Percentiles rank a stretch among this genome's conserved stretches.
Evolutionary conservation across 495 filamentous ascomycete genomes (phyloP).

Genomic region (Monascus purpureus): DNA sequence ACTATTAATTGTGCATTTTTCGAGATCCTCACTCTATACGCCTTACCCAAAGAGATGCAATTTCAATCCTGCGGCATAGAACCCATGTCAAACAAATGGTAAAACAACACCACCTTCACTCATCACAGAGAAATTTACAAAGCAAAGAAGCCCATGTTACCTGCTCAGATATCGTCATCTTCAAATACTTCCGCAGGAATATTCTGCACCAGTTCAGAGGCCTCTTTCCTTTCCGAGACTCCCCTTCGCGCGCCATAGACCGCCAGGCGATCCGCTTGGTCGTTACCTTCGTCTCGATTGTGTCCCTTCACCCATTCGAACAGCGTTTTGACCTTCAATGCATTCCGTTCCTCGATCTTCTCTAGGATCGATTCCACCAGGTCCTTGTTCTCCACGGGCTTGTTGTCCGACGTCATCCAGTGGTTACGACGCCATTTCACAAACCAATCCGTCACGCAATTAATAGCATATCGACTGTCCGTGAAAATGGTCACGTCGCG

Average conservation of each 20-base stretch:
- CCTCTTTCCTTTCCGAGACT: conserved; percentile 17
- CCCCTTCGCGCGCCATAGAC: conserved; percentile 40
- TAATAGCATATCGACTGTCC: conserved; percentile 78
- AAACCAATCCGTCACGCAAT: conserved; percentile 82
- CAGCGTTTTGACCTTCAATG: conserved; percentile 42
- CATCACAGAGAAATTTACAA: too few species aligned
- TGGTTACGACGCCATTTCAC: conserved; percentile 61
- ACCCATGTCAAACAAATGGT: too few species aligned
- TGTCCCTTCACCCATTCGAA: conserved; percentile 91
- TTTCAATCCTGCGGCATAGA: too few species aligned
- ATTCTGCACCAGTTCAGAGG: conserved; percentile 10
- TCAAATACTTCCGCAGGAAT: conserved; percentile 21
- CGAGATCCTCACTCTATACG: too few species aligned
- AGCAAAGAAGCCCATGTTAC: too few species aligned
- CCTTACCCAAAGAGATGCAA: too few species aligned
- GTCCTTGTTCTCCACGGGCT: conserved; percentile 74
- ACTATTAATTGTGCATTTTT: too few species aligned
- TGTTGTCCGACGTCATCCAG: conserved; percentile 58
- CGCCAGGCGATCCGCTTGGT: conserved; percentile 68
- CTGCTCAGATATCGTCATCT: conserved; percentile 8
- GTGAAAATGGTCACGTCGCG: conserved; percentile 56
- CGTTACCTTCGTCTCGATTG: conserved; percentile 51
- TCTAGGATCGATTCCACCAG: conserved; percentile 58
- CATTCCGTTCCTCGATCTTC: conserved; percentile 56
- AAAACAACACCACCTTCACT: too few species aligned